Percentiles rank a stretch among this genome's conserved stretches.
phyloP scores from a whole-genome alignment of 2,329 filamentous ascomycete species.

The Alternaria ethzedia region DNA sequence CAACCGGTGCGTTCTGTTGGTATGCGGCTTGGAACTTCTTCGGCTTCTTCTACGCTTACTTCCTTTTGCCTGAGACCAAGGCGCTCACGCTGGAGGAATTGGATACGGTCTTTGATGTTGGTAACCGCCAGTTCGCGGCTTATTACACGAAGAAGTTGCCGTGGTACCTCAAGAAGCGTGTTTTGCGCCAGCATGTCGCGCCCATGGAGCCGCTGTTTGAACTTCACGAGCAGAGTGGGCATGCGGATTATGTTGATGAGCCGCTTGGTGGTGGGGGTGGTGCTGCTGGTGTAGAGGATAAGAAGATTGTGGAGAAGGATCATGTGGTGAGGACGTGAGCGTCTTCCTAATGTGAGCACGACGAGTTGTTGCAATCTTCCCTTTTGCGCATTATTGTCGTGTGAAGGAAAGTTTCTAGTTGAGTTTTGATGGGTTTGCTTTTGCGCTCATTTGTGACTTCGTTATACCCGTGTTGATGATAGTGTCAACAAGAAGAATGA shows the following conservation, averaged over 20 bases:
- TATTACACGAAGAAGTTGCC: conserved; percentile 41
- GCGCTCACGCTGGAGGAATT: conserved; percentile 39
- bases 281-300: background rate
- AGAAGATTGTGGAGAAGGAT: conserved; percentile 12
- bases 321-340: background rate
- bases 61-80: conserved; percentile 41
- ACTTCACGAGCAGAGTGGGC: conserved; percentile 20
- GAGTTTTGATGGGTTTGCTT: background rate
- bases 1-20: conserved; percentile 62
- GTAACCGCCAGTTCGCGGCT: conserved; percentile 28
- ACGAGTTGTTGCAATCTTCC: background rate
- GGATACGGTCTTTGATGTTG: conserved; percentile 41
- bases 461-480: background rate
- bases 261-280: conserved; percentile 1
- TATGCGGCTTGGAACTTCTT: conserved; percentile 64
- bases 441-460: background rate
- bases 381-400: background rate
- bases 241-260: background rate
- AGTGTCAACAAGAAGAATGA: background rate
- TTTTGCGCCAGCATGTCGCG: conserved; percentile 38
- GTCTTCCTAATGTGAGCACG: background rate
- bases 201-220: conserved; percentile 36
- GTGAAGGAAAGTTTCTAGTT: background rate
- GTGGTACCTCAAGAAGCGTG: conserved; percentile 46
- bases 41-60: conserved; percentile 53